Evolutionary conservation across 2,329 filamentous ascomycete genomes (phyloP).

Genomic region (Cladosporium sp.): DNA sequence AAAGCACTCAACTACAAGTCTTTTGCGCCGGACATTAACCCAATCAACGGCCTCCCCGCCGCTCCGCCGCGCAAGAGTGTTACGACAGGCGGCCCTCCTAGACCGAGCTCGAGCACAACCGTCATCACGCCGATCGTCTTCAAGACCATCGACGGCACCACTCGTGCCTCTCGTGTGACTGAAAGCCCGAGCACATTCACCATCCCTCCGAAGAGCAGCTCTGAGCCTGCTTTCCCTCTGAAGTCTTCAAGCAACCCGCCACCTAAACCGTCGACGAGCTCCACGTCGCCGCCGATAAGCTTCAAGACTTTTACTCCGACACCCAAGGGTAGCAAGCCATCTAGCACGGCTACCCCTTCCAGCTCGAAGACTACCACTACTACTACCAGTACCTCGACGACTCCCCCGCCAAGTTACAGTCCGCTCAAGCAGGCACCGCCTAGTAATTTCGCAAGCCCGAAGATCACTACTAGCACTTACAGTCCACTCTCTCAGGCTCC

Average conservation of each 20-base stretch:
- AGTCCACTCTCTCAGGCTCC: not conserved
- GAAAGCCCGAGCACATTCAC: slow-evolving; percentile 4
- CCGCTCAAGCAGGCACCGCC: not conserved
- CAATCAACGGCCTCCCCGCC: slow-evolving; percentile 10
- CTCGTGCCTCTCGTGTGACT: not conserved
- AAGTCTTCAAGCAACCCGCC: not conserved
- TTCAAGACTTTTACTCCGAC: slow-evolving; percentile 3
- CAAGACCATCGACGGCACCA: not conserved
- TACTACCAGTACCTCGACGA: not conserved
- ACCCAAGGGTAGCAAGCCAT: not conserved
- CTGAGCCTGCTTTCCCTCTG: not conserved
- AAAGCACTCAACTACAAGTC: not conserved
- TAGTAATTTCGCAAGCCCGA: not conserved
- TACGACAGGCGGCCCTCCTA: not conserved
- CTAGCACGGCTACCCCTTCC: not conserved
- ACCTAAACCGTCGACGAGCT: not conserved
- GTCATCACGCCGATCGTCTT: slow-evolving; percentile 6
- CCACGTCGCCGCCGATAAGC: not conserved
- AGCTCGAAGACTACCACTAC: not conserved
- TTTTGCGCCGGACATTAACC: slow-evolving; percentile 1
- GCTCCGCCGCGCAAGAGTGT: not conserved
- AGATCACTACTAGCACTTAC: not conserved
- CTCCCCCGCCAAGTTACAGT: slow-evolving; percentile 1
- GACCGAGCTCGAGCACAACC: not conserved
- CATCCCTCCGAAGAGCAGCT: not conserved